Evolutionary conservation across 108 stramenopile genomes (phyloP).

Genomic region (Cyclotella baltica): DNA sequence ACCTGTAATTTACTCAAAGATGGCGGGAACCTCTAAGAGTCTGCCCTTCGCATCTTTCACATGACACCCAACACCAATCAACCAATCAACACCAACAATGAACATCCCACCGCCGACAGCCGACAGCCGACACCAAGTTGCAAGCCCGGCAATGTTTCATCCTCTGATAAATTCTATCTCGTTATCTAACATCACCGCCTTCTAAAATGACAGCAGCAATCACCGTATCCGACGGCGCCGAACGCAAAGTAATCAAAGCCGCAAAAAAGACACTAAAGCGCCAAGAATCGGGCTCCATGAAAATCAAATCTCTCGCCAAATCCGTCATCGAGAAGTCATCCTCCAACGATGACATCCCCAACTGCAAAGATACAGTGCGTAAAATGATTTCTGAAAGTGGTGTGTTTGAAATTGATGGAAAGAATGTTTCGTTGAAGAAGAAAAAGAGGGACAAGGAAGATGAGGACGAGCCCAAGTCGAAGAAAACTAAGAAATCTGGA

Average conservation of each 20-base stretch:
- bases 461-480: conserved; percentile 54
- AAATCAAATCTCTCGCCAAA: conserved; percentile 76
- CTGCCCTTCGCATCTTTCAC: no score
- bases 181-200: no score
- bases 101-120: no score
- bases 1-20: no score
- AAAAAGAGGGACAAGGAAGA: conserved; percentile 48
- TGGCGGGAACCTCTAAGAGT: no score
- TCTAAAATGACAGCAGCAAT: conserved; percentile 15
- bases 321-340: conserved; percentile 60
- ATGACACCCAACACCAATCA: no score
- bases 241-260: conserved; percentile 61
- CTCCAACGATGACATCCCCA: conserved; percentile 34
- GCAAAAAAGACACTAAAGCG: conserved; percentile 82
- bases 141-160: no score
- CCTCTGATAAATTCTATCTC: no score
- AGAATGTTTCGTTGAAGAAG: conserved; percentile 57
- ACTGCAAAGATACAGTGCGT: conserved; percentile 59
- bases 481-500: conserved; percentile 56
- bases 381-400: conserved; percentile 63
- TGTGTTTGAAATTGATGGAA: conserved; percentile 75
- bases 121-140: no score
- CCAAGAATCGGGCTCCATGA: conserved; percentile 69
- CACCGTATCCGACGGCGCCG: not conserved
- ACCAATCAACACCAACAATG: no score